phyloP scores from a whole-genome alignment of 2,329 filamentous ascomycete species.

The Colletotrichum sublineola region DNA sequence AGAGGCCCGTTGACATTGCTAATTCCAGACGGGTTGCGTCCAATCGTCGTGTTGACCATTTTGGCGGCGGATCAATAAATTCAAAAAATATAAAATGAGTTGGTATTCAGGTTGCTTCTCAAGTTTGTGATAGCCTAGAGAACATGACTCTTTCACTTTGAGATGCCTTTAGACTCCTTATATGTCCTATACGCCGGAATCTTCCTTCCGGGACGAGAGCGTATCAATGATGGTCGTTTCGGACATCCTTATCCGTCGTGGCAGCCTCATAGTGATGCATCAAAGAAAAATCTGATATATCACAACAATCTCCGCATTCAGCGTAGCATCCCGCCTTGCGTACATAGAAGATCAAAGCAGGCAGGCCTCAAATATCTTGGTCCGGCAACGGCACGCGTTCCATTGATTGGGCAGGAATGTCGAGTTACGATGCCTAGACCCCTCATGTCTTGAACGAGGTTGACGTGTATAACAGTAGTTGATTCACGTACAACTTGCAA shows the following conservation, averaged over 20 bases:
- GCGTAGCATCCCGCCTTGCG: not conserved
- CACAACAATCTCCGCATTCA: not conserved
- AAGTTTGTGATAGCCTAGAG: not conserved
- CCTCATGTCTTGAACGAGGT: not conserved
- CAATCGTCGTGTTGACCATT: not conserved
- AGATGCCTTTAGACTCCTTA: not conserved
- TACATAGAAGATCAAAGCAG: conserved; percentile 9
- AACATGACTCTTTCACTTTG: not conserved
- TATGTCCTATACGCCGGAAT: not conserved
- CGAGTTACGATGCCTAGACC: not conserved
- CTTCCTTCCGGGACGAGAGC: not conserved
- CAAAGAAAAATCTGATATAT: not conserved
- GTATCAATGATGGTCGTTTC: not conserved
- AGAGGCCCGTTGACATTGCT: conserved; percentile 18
- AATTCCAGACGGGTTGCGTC: not conserved
- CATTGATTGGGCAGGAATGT: not conserved
- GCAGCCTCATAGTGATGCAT: not conserved
- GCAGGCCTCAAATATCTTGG: not conserved
- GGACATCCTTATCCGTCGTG: not conserved
- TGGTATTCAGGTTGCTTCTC: not conserved
- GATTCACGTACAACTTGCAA: conserved; percentile 2
- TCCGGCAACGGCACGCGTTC: conserved; percentile 18
- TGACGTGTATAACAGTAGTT: conserved; percentile 10
- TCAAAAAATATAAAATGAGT: not conserved
- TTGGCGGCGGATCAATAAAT: not conserved